Conservation (phyloP, 371 early-diverging fungal species). For the Conidiobolus incongruus region DNA sequence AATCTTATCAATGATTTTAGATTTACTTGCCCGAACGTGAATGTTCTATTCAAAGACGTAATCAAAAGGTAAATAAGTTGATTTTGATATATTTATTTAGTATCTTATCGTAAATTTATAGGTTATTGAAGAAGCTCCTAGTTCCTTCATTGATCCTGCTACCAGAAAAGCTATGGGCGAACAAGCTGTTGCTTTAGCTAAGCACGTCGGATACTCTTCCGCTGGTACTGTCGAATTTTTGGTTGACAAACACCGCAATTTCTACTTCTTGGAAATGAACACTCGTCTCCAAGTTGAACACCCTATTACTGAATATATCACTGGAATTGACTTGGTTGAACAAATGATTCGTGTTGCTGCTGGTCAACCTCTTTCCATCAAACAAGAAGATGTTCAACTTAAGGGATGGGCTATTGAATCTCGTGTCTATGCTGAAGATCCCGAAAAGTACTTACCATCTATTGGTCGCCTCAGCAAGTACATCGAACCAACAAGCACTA, state of each 20-base stretch:
- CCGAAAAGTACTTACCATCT: constrained; percentile 68
- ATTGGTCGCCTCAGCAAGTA: constrained; percentile 70
- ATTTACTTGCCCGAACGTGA: constrained; percentile 76
- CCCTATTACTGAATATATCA: constrained; percentile 89
- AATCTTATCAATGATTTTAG: constrained; percentile 3
- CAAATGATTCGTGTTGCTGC: constrained; percentile 68
- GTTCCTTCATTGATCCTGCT: constrained; percentile 26
- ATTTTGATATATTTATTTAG: not conserved
- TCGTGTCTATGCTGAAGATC: constrained; percentile 80
- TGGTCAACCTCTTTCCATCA: constrained; percentile 25
- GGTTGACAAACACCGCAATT: constrained; percentile 39
- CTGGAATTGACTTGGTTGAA: constrained; percentile 82
- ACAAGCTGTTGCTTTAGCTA: constrained; percentile 55
- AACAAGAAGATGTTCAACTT: constrained; percentile 29
- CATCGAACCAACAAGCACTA: constrained; percentile 27
- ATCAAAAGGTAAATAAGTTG: constrained; percentile 44
- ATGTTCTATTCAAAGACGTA: constrained; percentile 76
- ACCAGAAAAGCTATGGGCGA: constrained; percentile 61
- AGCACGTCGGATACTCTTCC: constrained; percentile 59
- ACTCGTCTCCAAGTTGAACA: constrained; percentile 89
- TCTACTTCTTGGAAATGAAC: constrained; percentile 80
- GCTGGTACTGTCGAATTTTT: constrained; percentile 82
- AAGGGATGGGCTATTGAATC: constrained; percentile 72
- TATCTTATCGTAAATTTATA: not conserved
- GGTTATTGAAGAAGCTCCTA: constrained; percentile 57